These are phyloP conservation scores for Phytopythium boreale DNA, from an alignment of 352 stramenopile genomes.

Conservation along the genomic window DNA sequence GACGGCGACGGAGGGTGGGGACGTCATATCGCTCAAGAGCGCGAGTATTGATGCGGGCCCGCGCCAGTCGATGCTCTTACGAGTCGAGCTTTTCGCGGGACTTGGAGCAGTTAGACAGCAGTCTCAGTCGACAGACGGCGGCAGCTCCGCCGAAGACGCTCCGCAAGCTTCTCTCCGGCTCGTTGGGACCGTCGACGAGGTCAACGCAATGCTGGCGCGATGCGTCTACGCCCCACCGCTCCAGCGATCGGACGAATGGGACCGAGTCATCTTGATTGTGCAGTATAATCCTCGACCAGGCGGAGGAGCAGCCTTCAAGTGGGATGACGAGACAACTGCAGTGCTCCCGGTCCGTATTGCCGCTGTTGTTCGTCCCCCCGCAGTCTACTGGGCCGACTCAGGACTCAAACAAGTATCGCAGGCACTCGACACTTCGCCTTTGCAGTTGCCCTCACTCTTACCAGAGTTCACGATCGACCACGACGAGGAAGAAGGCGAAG, in stretches of 20 bases:
- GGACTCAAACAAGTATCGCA: background rate
- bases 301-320: background rate
- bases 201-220: slow-evolving; percentile 1
- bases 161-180: background rate
- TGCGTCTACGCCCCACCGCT: background rate
- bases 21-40: background rate
- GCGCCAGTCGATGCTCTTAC: background rate
- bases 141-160: background rate
- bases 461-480: background rate
- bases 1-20: background rate
- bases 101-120: background rate
- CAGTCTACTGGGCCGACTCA: background rate
- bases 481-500: background rate
- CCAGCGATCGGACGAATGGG: background rate
- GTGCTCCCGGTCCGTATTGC: background rate
- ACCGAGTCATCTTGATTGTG: slow-evolving; percentile 2
- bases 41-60: background rate
- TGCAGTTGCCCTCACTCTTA: background rate
- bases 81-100: background rate
- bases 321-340: background rate
- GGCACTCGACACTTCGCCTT: background rate
- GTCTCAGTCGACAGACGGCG: background rate
- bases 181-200: background rate
- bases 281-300: background rate
- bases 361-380: background rate